Evolutionary conservation across 345 rosid species (phyloP).

Genomic region (Citrus sinensis): DNA sequence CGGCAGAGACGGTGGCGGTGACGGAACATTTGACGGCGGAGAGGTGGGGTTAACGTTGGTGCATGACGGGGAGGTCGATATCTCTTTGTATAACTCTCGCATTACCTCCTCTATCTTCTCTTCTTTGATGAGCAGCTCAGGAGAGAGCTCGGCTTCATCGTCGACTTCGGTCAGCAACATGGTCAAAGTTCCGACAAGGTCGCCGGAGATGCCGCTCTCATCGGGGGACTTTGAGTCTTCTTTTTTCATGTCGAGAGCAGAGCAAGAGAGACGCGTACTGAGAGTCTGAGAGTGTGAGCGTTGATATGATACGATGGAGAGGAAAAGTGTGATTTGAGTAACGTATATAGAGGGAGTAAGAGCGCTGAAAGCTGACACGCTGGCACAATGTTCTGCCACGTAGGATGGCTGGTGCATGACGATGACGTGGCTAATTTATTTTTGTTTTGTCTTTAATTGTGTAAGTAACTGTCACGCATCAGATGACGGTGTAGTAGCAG

Average conservation of each 20-base stretch:
- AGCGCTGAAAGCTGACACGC: constrained; percentile 3
- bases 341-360: not conserved
- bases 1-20: not conserved
- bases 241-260: not conserved
- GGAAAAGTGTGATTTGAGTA: not conserved
- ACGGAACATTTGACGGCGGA: not conserved
- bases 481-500: not conserved
- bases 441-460: not conserved
- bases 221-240: constrained; percentile 7
- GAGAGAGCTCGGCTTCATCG: constrained; percentile 23
- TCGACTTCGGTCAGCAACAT: constrained; percentile 26
- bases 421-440: constrained; percentile 24
- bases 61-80: constrained; percentile 9
- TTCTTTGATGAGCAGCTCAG: constrained; percentile 29
- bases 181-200: not conserved
- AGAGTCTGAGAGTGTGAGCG: not conserved
- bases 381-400: constrained; percentile 21
- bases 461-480: not conserved
- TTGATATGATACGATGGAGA: not conserved
- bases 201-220: not conserved
- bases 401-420: constrained; percentile 1
- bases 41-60: constrained; percentile 1
- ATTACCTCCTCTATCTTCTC: constrained; percentile 43
- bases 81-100: constrained; percentile 45
- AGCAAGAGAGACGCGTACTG: not conserved